Evolutionary conservation across 116 monocot genomes (phyloP), one percentile per base, ranked within the genome.

Genomic region (Papilionanthe hybrid): DNA sequence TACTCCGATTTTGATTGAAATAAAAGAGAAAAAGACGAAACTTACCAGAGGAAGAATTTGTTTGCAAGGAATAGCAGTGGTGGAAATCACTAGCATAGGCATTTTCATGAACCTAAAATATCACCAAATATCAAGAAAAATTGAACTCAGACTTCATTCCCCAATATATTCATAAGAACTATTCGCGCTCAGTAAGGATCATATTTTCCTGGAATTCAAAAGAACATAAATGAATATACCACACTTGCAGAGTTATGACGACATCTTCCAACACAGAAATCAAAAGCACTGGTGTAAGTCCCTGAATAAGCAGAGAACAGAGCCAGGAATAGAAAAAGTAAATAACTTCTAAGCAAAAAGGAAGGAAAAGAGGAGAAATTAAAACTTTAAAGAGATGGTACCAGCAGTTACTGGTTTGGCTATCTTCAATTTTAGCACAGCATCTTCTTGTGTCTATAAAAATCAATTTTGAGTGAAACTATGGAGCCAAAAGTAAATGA

Each of bases 221-320:
- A 69, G 7, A 77, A 25, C 50, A 41, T 28, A 22, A n/a, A 41
- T 44, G 23, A 78, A 63, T 44, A 79, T 93, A 99, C 99, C 93
- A 99, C 94, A 86, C 90, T 99, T 9, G 91, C 91, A 85, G 95
- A 95, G 86, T 90, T 99, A 91, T 95, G 99, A 47, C 95, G 95
- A 72, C 99, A 99, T 79, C 91, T 95, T 84, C 95, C 99, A 81
- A 83, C 79, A 82, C 95, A 99, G 80, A 93, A 95, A 84, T 95
- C 93, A 85, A 99, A 99, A 66, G 85, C 86, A 84, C 75, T 90
- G 56, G 76, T 72, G 83, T 99, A 95, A 56, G 85, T 95, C 5
- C 92, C 99, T 99, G 78, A 77, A 81, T 20, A 83, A 84, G 30
- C 12, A 66, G 32, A 49, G 43, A 71, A 72, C 28, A 29, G 10